Evolutionary conservation across 2,329 filamentous ascomycete genomes (phyloP).

Genomic region (Monosporascus sp.): DNA sequence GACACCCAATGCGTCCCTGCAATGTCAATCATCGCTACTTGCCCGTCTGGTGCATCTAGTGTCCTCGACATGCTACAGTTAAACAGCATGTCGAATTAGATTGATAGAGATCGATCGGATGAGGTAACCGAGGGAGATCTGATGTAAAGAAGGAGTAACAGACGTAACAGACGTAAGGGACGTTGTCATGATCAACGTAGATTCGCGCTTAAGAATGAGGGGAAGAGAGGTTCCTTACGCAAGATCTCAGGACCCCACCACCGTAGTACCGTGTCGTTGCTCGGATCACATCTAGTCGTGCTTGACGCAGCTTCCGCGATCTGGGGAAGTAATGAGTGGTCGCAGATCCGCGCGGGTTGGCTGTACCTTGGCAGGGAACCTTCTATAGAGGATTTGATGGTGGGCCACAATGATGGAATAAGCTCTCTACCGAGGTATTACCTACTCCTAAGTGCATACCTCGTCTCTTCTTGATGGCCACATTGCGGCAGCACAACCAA

Average conservation of each 20-base stretch:
- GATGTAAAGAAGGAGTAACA: background rate
- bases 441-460: background rate
- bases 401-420: background rate
- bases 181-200: background rate
- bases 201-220: background rate
- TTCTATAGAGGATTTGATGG: background rate
- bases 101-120: background rate
- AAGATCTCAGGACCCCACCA: background rate
- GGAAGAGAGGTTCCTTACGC: background rate
- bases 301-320: background rate
- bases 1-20: too few relatives aligned
- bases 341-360: background rate
- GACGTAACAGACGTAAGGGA: background rate
- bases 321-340: background rate
- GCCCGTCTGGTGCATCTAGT: too few relatives aligned
- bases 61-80: background rate
- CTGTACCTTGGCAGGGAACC: background rate
- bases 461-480: too few relatives aligned
- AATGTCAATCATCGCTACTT: too few relatives aligned
- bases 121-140: background rate
- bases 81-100: background rate
- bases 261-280: background rate
- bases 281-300: background rate
- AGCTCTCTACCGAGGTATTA: background rate
- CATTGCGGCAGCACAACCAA: too few relatives aligned